phyloP scores from a whole-genome alignment of 1,139 yeast species.

The Yamadazyma trypodendri region DNA sequence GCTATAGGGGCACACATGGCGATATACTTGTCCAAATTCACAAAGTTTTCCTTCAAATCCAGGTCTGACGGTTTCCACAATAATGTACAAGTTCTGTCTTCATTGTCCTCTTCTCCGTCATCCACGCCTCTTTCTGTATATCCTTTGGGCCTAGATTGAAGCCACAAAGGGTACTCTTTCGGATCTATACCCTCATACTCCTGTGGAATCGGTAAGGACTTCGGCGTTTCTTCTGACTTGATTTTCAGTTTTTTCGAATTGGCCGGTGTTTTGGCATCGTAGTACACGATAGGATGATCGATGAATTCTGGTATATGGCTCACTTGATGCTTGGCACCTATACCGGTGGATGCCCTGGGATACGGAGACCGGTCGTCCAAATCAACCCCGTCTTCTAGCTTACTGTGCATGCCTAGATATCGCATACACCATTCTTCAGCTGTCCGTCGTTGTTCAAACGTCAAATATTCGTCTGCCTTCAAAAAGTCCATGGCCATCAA shows the following conservation, averaged over 20 bases:
- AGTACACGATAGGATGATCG: conserved; percentile 67
- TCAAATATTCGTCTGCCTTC: conserved; percentile 37
- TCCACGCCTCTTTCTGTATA: conserved; percentile 86
- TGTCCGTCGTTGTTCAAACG: conserved; percentile 48
- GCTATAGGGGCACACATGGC: conserved; percentile 59
- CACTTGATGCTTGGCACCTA: conserved; percentile 77
- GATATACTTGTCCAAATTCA: conserved; percentile 53
- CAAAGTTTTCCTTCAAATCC: conserved; percentile 30
- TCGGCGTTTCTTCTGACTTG: conserved; percentile 19
- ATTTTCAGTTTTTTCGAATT: conserved; percentile 19
- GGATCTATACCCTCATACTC: conserved; percentile 41
- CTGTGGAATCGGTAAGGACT: conserved; percentile 46
- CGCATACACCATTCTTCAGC: conserved; percentile 79
- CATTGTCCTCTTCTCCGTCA: conserved; percentile 49
- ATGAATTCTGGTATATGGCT: conserved; percentile 65
- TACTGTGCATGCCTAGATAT: conserved; percentile 75
- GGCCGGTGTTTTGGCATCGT: conserved; percentile 37
- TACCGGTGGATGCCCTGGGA: conserved; percentile 76
- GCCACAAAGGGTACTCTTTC: conserved; percentile 66
- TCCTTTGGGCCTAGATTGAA: conserved; percentile 76
- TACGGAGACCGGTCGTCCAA: conserved; percentile 73
- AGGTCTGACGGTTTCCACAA: conserved; percentile 60
- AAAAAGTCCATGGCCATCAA: conserved; percentile 56
- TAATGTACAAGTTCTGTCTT: conserved; percentile 50
- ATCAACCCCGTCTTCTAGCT: conserved; percentile 77